Evolutionary conservation across 441 rosid species (phyloP).

Genomic region (Erodium trifolium): DNA sequence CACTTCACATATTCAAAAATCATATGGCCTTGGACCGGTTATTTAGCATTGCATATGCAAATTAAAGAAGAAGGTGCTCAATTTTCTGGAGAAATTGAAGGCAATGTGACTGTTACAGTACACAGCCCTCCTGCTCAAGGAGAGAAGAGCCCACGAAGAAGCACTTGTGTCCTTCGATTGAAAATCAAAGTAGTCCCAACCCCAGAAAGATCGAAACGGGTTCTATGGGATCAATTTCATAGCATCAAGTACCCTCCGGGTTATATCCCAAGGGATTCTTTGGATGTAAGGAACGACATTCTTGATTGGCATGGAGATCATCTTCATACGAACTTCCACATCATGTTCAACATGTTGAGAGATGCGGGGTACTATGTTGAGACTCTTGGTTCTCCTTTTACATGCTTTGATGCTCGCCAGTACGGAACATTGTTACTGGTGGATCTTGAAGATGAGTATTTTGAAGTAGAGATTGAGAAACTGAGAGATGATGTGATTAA

Average conservation of each 20-base stretch:
- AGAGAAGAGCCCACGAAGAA: slow-evolving; percentile 48
- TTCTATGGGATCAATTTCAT: slow-evolving; percentile 97
- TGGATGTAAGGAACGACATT: slow-evolving; percentile 96
- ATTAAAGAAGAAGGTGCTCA: slow-evolving; percentile 92
- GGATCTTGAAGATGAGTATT: slow-evolving; percentile 96
- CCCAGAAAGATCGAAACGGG: slow-evolving; percentile 76
- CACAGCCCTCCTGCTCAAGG: slow-evolving; percentile 73
- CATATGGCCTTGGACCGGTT: slow-evolving; percentile 99
- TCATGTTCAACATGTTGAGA: slow-evolving; percentile 90
- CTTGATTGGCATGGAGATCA: slow-evolving; percentile 99
- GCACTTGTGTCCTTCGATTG: slow-evolving; percentile 71
- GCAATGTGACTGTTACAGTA: slow-evolving; percentile 62
- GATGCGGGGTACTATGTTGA: slow-evolving; percentile 91
- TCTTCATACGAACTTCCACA: slow-evolving; percentile 90
- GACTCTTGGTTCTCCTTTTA: slow-evolving; percentile 94
- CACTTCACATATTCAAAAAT: slow-evolving; percentile 70
- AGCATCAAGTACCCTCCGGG: slow-evolving; percentile 98
- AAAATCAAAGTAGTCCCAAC: slow-evolving; percentile 83
- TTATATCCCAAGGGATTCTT: slow-evolving; percentile 91
- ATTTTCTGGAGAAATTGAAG: slow-evolving; percentile 77
- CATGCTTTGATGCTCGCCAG: slow-evolving; percentile 87
- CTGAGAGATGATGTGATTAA: slow-evolving; percentile 70
- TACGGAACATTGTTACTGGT: slow-evolving; percentile 94
- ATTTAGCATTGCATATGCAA: slow-evolving; percentile 92
- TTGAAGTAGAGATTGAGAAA: slow-evolving; percentile 83